These are phyloP conservation scores for Saraca asoca DNA, from an alignment of 331 rosid species.

Conservation along the genomic window DNA sequence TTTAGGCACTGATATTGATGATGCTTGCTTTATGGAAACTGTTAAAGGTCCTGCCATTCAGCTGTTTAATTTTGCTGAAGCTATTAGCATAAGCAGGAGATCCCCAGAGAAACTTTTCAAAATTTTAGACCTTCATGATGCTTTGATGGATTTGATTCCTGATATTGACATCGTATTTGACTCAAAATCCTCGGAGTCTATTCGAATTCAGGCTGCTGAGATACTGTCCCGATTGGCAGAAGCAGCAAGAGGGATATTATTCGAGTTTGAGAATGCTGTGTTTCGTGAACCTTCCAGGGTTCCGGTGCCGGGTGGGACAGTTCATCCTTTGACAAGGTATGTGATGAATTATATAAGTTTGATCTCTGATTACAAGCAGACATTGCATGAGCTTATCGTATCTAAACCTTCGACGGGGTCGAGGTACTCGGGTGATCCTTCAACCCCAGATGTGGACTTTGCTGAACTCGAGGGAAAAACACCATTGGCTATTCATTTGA, in stretches of 20 bases:
- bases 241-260: constrained; percentile 92
- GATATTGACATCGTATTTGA: constrained; percentile 87
- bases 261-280: constrained; percentile 94
- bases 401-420: constrained; percentile 89
- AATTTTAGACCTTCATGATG: constrained; percentile 90
- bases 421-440: constrained; percentile 74
- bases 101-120: constrained; percentile 94
- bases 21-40: constrained; percentile 91
- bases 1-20: constrained; percentile 76
- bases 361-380: constrained; percentile 88
- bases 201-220: constrained; percentile 90
- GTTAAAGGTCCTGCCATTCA: constrained; percentile 92
- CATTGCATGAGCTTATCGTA: constrained; percentile 81
- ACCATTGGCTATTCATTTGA: constrained; percentile 87
- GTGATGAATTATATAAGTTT: constrained; percentile 93
- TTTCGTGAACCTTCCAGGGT: constrained; percentile 83
- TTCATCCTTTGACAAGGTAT: constrained; percentile 95
- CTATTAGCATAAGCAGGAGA: constrained; percentile 83
- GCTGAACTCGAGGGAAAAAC: constrained; percentile 74
- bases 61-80: constrained; percentile 89
- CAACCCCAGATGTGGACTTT: constrained; percentile 89
- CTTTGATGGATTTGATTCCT: constrained; percentile 77
- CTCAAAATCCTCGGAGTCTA: constrained; percentile 79
- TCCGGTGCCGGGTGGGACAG: constrained; percentile 90
- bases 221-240: constrained; percentile 85